phyloP scores from a whole-genome alignment of 1,139 yeast species.

The Candida pseudoviswanathii region DNA sequence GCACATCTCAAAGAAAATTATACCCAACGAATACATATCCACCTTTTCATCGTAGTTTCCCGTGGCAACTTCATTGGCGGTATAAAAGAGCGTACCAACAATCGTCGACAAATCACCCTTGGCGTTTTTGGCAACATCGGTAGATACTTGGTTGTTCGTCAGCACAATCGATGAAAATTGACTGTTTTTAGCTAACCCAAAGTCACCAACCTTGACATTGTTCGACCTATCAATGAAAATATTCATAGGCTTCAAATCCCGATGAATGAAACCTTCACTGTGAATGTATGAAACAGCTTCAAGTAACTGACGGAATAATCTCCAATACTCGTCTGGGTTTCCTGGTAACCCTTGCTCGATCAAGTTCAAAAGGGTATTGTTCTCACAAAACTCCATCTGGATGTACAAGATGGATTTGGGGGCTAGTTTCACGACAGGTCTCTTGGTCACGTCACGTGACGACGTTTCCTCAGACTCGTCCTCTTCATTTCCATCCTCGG shows the following conservation, averaged over 20 bases:
- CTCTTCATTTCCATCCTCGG: conserved; percentile 13
- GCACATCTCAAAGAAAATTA: conserved; percentile 94
- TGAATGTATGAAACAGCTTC: conserved; percentile 94
- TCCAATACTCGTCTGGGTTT: conserved; percentile 83
- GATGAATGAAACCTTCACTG: conserved; percentile 89
- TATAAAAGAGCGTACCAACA: conserved; percentile 90
- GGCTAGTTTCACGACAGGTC: conserved; percentile 1
- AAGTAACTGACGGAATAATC: conserved; percentile 80
- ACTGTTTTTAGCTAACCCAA: conserved; percentile 89
- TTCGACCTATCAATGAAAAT: conserved; percentile 90
- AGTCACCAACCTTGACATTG: conserved; percentile 93
- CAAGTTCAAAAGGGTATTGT: conserved; percentile 81
- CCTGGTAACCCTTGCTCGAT: conserved; percentile 78
- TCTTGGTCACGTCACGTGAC: not conserved
- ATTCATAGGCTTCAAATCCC: conserved; percentile 94
- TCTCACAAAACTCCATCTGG: conserved; percentile 99
- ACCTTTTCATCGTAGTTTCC: conserved; percentile 89
- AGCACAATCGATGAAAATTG: conserved; percentile 44
- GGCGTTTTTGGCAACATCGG: conserved; percentile 40
- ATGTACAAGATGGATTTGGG: conserved; percentile 65
- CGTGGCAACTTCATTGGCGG: conserved; percentile 83
- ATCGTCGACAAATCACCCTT: conserved; percentile 74
- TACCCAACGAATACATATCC: conserved; percentile 93
- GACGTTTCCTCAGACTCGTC: conserved; percentile 19
- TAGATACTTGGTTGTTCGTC: conserved; percentile 42